A percentile compares a stretch with the other conserved stretches of the same genome.
Conservation (phyloP, 2,329 filamentous ascomycete species). For the Nothopassalora personata region DNA sequence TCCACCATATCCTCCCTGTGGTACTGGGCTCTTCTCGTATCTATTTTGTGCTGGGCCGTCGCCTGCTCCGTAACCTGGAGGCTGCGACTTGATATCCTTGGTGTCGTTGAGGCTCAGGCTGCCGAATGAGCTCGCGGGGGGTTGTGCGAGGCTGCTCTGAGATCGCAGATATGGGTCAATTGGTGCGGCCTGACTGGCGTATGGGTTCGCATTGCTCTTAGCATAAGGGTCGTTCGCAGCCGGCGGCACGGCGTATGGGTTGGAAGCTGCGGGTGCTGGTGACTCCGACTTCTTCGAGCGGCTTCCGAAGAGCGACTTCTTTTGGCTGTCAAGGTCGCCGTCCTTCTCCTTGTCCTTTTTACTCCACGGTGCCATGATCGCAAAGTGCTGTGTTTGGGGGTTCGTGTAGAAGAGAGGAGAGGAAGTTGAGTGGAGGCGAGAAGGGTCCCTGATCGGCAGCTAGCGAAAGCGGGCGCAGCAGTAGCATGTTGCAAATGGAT, state of each 20-base stretch:
- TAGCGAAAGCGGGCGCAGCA: background rate
- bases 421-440: background rate
- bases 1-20: constrained; percentile 41
- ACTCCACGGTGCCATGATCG: constrained; percentile 20
- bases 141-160: constrained; percentile 24
- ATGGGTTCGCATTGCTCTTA: constrained; percentile 30
- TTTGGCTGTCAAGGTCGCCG: constrained; percentile 49
- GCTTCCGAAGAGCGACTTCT: constrained; percentile 55
- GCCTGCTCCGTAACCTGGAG: constrained; percentile 27
- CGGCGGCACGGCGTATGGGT: constrained; percentile 53
- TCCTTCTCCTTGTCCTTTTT: constrained; percentile 50
- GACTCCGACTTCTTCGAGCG: constrained; percentile 48
- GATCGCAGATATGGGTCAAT: constrained; percentile 30
- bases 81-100: constrained; percentile 21
- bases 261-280: constrained; percentile 38
- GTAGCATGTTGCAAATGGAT: background rate
- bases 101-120: constrained; percentile 24
- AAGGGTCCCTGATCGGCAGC: background rate
- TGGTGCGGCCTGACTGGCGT: constrained; percentile 20
- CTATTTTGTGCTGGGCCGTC: constrained; percentile 31
- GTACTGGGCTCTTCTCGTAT: constrained; percentile 43
- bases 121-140: constrained; percentile 29
- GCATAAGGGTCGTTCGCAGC: constrained; percentile 24
- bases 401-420: background rate
- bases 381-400: too few relatives aligned